These are phyloP conservation scores for Penicillium macrosclerotiorum DNA, from an alignment of 495 filamentous ascomycete species.

Conservation along the genomic window DNA sequence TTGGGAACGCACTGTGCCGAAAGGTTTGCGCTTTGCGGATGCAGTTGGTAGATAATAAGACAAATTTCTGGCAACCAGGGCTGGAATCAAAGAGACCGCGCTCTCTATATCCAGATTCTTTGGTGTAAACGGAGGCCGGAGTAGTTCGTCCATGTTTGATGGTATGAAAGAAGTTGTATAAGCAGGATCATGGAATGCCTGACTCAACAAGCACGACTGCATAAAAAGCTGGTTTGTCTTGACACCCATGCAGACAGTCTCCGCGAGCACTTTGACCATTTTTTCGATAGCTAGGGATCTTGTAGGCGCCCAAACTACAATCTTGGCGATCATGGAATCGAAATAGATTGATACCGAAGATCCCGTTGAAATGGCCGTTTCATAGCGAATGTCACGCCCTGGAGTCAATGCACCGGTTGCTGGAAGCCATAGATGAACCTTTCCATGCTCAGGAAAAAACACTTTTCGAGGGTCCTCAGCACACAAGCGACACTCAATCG, in stretches of 20 bases:
- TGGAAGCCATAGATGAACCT: slow-evolving; percentile 58
- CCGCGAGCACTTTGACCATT: slow-evolving; percentile 64
- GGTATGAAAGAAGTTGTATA: slow-evolving; percentile 87
- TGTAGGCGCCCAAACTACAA: slow-evolving; percentile 74
- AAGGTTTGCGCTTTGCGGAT: slow-evolving; percentile 4
- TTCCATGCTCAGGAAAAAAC: slow-evolving; percentile 81
- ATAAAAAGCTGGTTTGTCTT: slow-evolving; percentile 88
- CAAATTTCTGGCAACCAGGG: slow-evolving; percentile 7
- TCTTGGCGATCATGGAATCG: slow-evolving; percentile 93
- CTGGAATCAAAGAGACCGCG: slow-evolving; percentile 8
- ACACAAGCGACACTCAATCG: slow-evolving; percentile 86
- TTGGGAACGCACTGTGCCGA: slow-evolving; percentile 16
- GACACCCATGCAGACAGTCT: slow-evolving; percentile 80
- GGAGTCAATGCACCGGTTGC: slow-evolving; percentile 50
- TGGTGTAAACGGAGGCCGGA: slow-evolving; percentile 21
- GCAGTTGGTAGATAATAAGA: not conserved
- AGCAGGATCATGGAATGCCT: slow-evolving; percentile 70
- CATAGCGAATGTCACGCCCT: slow-evolving; percentile 68
- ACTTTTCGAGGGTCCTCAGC: slow-evolving; percentile 79
- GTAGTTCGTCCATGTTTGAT: slow-evolving; percentile 67
- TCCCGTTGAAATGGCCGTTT: slow-evolving; percentile 78
- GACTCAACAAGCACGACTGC: slow-evolving; percentile 68
- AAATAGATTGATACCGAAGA: slow-evolving; percentile 82
- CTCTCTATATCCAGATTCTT: not conserved
- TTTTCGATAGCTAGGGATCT: slow-evolving; percentile 74